Base-by-base conservation (phyloP, 73 alveolate species). In the Paraurostyla sp. region DNA sequence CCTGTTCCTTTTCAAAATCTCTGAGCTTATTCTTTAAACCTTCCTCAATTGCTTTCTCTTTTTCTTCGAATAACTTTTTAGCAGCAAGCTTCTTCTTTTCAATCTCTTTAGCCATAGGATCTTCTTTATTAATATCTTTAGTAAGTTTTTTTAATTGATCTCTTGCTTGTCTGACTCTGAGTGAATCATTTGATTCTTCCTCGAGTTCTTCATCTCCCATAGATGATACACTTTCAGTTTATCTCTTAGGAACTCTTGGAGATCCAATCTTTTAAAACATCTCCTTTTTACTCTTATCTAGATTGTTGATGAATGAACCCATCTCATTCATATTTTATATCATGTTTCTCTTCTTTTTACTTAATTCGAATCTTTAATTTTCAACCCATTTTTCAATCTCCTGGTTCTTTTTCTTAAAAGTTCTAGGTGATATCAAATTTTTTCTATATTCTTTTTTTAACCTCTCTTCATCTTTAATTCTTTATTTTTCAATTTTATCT, bases 371-470 rank as follows among this genome's bases (percentile, higher is more conserved):
- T 20, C 80, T 49, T 42, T 78, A 76, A 18, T 54, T 27, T 6
- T 60, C 2, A 15, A 54, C 78, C 89, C 89, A 78, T 38, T 51
- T 78, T 59, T 78, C 89, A 6, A 78, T 51, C 16, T 78, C 89
- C 27, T 23, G 36, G 25, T 29, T 30, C 22, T 35, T 49, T 27
- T 54, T 78, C 62, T 40, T 51, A 57, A 52, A 78, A 29, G 89
- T 78, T 40, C 89, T 49, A 32, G 89, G 89, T 13, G 89, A 73
- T 25, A 48, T 48, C 50, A 43, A 68, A 15, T 49, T 73, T n/a
- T 36, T 25, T 9, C 11, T 73, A 11, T 45, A 50, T 50, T 73
- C 42, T 71, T 73, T 49, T 36, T 73, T 49, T 1, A 45, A 43
- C 30, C 50, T 73, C 32, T 40, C 86, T 30, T 73, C 86, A 11